Evolutionary conservation across 768 basidiomycete species (phyloP).

Genomic region (Amanita thiersii): DNA sequence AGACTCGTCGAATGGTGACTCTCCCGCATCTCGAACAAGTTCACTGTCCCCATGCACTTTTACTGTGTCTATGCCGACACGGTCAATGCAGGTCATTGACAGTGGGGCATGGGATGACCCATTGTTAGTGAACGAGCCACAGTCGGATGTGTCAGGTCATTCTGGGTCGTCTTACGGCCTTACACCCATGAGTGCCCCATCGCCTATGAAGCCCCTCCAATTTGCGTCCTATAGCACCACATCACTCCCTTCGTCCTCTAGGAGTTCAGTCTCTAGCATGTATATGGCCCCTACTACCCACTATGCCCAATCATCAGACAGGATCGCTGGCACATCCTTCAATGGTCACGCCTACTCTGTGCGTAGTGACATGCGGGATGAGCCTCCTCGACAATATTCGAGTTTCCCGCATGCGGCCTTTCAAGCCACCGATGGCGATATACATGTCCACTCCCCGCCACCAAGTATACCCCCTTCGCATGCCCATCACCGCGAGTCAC

Average conservation of each 20-base stretch:
- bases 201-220: conserved; percentile 38
- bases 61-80: conserved; percentile 40
- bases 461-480: conserved; percentile 29
- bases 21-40: conserved; percentile 45
- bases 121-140: conserved; percentile 42
- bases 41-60: conserved; percentile 57
- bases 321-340: conserved; percentile 39
- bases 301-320: conserved; percentile 44
- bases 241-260: conserved; percentile 33
- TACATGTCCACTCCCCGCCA: conserved; percentile 34
- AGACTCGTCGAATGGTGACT: conserved; percentile 35
- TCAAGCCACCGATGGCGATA: conserved; percentile 30
- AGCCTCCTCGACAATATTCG: conserved; percentile 37
- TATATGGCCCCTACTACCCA: conserved; percentile 30
- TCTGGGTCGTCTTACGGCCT: conserved; percentile 38
- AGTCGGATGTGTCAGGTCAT: conserved; percentile 27
- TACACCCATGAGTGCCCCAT: conserved; percentile 35
- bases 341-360: conserved; percentile 36
- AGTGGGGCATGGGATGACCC: conserved; percentile 47
- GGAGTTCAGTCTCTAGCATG: conserved; percentile 33
- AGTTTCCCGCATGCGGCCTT: conserved; percentile 45
- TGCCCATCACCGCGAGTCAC: conserved; percentile 30
- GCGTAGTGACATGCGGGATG: conserved; percentile 38
- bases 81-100: conserved; percentile 40
- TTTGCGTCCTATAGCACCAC: conserved; percentile 32